A percentile compares a stretch with the other conserved stretches of the same genome.
phyloP scores from a whole-genome alignment of 1,284 basidiomycete species.

The Golubevia pallescens region DNA sequence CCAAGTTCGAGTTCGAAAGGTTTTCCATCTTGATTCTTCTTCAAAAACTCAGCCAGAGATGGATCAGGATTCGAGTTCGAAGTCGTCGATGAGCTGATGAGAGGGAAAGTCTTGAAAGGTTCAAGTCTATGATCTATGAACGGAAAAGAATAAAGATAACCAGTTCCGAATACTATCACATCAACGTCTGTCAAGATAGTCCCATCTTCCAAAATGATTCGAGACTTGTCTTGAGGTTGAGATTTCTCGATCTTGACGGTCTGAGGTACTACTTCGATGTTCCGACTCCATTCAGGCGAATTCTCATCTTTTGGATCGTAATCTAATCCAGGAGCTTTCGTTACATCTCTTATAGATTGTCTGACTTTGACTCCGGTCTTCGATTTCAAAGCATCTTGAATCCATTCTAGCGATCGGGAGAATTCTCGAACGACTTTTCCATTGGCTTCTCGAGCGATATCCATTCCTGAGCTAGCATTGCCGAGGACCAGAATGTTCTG shows the following conservation, averaged over 20 bases:
- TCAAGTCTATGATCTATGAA: background rate
- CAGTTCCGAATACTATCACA: slow-evolving; percentile 57
- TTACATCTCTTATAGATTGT: slow-evolving; percentile 34
- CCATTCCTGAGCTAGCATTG: slow-evolving; percentile 44
- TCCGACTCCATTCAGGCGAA: slow-evolving; percentile 36
- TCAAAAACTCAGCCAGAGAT: background rate
- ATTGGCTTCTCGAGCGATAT: slow-evolving; percentile 47
- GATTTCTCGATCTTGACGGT: slow-evolving; percentile 19
- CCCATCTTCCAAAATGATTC: slow-evolving; percentile 20
- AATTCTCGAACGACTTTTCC: slow-evolving; percentile 34
- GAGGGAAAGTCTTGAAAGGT: background rate
- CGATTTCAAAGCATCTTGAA: background rate
- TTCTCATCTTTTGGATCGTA: slow-evolving; percentile 40
- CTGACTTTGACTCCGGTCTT: slow-evolving; percentile 13
- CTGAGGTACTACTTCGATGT: slow-evolving; percentile 42
- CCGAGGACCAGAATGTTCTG: slow-evolving; percentile 48
- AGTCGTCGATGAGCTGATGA: background rate
- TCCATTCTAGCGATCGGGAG: slow-evolving; percentile 15
- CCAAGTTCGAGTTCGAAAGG: background rate
- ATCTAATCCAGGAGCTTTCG: slow-evolving; percentile 45
- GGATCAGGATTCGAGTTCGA: background rate
- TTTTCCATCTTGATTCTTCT: background rate
- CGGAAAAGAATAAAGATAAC: slow-evolving; percentile 32
- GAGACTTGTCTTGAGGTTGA: background rate
- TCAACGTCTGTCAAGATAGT: slow-evolving; percentile 26